Conservation (phyloP, 768 basidiomycete genomes). For the Termitomyces titanicus region DNA sequence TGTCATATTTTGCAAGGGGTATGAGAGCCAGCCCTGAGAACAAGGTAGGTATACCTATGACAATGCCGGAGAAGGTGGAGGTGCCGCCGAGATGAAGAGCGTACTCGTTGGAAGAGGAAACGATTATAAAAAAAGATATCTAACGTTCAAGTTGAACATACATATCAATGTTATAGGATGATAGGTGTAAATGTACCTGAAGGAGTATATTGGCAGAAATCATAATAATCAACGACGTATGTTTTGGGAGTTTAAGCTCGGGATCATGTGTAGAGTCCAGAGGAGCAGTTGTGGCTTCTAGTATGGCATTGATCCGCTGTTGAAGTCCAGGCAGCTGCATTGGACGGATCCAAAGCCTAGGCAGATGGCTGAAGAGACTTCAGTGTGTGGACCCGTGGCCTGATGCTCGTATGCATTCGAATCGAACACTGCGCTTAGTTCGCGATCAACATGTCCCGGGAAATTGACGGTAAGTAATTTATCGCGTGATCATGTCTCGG, state of each 20-base stretch:
- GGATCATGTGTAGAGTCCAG: slow-evolving; percentile 10
- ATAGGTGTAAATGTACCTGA: slow-evolving; percentile 15
- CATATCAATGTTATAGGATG: not conserved
- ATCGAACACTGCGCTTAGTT: no score
- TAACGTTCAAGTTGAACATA: slow-evolving; percentile 23
- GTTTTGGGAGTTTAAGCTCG: slow-evolving; percentile 48
- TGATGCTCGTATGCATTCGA: no score
- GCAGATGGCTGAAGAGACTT: no score
- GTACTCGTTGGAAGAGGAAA: slow-evolving; percentile 64
- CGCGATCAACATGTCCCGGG: no score
- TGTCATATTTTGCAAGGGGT: slow-evolving; percentile 51
- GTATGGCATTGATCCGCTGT: not conserved
- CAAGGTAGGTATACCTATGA: slow-evolving; percentile 64
- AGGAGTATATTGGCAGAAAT: slow-evolving; percentile 34
- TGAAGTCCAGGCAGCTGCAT: slow-evolving; percentile 1
- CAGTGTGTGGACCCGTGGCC: no score
- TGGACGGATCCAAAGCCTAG: no score
- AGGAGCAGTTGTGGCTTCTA: not conserved
- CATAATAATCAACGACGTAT: slow-evolving; percentile 41
- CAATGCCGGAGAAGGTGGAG: slow-evolving; percentile 68
- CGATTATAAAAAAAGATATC: slow-evolving; percentile 68
- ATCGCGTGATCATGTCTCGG: no score
- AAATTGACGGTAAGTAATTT: no score
- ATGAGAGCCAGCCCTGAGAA: slow-evolving; percentile 57
- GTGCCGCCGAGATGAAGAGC: slow-evolving; percentile 59